Conservation (phyloP, 2,329 filamentous ascomycete species). For the Trichoderma sp. region DNA sequence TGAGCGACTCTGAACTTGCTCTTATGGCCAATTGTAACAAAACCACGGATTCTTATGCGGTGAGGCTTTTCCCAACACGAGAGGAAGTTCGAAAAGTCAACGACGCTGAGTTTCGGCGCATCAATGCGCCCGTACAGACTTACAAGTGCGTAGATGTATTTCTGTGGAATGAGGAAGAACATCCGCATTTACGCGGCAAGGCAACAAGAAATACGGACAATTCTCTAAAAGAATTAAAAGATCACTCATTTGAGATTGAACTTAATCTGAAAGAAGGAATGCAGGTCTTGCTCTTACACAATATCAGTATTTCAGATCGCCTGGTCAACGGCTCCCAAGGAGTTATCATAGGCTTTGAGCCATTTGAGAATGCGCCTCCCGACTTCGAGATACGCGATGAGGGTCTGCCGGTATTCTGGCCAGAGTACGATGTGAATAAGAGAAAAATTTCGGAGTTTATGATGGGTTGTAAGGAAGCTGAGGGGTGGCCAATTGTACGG, state of each 20-base stretch:
- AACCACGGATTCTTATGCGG: not conserved
- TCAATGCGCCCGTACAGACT: not conserved
- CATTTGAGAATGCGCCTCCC: not conserved
- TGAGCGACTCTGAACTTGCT: not conserved
- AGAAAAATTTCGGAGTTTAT: conserved; percentile 24
- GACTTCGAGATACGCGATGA: not conserved
- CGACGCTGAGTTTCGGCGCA: not conserved
- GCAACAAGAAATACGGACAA: conserved; percentile 3
- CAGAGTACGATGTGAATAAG: not conserved
- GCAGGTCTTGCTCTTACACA: conserved; percentile 30
- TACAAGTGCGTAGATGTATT: not conserved
- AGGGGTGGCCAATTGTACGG: conserved; percentile 38
- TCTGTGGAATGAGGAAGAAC: not conserved
- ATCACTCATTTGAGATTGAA: conserved; percentile 21
- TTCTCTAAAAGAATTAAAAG: conserved; percentile 9
- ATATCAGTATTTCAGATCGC: conserved; percentile 22
- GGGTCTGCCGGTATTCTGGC: not conserved
- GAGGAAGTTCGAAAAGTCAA: conserved; percentile 38
- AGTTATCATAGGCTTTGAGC: conserved; percentile 28
- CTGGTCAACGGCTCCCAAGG: conserved; percentile 33
- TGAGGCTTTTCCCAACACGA: not conserved
- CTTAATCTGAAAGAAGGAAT: conserved; percentile 25
- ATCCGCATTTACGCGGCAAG: not conserved
- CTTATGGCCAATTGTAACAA: not conserved
- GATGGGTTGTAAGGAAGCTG: not conserved